Evolutionary conservation across 768 basidiomycete species (phyloP).

Genomic region (Boletus edulis): DNA sequence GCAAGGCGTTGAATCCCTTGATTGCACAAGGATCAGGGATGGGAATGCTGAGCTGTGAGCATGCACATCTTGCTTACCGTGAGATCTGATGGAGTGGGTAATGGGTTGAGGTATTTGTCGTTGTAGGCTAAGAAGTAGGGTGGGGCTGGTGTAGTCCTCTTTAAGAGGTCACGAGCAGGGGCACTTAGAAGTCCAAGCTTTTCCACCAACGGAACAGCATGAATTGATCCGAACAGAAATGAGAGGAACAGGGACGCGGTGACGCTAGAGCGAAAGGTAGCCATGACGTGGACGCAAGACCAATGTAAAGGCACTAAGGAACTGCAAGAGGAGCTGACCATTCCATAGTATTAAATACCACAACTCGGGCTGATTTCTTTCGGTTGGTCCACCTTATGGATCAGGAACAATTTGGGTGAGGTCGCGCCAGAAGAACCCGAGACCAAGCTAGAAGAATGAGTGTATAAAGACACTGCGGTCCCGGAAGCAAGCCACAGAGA

Average conservation of each 20-base stretch:
- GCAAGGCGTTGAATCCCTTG: slow-evolving; percentile 37
- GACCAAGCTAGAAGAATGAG: not conserved
- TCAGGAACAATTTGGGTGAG: slow-evolving; percentile 3
- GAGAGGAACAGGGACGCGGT: slow-evolving; percentile 1
- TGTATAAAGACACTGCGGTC: slow-evolving; percentile 3
- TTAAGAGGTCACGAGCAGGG: slow-evolving; percentile 19
- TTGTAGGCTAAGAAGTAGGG: slow-evolving; percentile 48
- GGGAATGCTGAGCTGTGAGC: not conserved
- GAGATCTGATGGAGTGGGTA: slow-evolving; percentile 44
- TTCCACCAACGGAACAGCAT: slow-evolving; percentile 21
- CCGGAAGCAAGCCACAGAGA: not conserved
- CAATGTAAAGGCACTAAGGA: not conserved
- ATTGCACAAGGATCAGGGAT: not conserved
- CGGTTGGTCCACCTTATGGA: slow-evolving; percentile 2
- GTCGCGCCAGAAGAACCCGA: not conserved
- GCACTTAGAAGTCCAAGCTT: slow-evolving; percentile 21
- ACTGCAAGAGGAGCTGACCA: not conserved
- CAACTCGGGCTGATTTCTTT: not conserved
- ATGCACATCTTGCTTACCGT: slow-evolving; percentile 27
- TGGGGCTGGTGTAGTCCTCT: slow-evolving; percentile 35
- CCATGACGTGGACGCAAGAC: slow-evolving; percentile 8
- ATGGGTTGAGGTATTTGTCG: slow-evolving; percentile 42
- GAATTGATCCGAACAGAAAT: slow-evolving; percentile 6
- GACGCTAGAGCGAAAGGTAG: slow-evolving; percentile 6
- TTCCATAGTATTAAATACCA: slow-evolving; percentile 20